Conservation (phyloP, 306 rosid species). For the Aeschynomene evenia region DNA sequence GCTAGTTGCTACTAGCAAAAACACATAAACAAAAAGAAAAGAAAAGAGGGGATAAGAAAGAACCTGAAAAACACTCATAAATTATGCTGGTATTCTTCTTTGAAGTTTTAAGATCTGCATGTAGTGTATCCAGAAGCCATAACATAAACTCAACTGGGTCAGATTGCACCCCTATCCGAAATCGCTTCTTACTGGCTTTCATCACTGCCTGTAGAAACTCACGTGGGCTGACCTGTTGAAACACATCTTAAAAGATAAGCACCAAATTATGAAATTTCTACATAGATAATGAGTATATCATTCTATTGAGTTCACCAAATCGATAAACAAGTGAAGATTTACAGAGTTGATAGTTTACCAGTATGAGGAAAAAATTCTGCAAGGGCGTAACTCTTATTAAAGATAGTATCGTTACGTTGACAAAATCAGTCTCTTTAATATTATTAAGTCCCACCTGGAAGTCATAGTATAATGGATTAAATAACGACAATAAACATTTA, state of each 20-base stretch:
- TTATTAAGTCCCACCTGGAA: constrained; percentile 91
- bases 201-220: constrained; percentile 97
- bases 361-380: constrained; percentile 91
- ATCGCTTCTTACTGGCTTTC: constrained; percentile 93
- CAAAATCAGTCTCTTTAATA: constrained; percentile 96
- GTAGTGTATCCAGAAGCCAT: constrained; percentile 93
- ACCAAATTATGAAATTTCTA: constrained; percentile 7
- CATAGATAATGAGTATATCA: constrained; percentile 6
- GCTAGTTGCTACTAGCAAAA: constrained; percentile 26
- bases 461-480: constrained; percentile 14
- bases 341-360: constrained; percentile 76
- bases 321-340: constrained; percentile 91
- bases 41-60: constrained; percentile 11
- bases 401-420: constrained; percentile 92
- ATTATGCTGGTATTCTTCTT: constrained; percentile 85
- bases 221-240: constrained; percentile 86
- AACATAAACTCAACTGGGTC: constrained; percentile 98
- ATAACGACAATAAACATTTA: constrained; percentile 14
- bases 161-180: constrained; percentile 85
- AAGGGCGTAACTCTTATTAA: constrained; percentile 94
- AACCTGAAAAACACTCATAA: constrained; percentile 91
- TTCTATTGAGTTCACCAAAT: constrained; percentile 94
- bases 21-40: constrained; percentile 24
- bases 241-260: constrained; percentile 20
- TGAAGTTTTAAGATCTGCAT: constrained; percentile 72